Evolutionary conservation across 129 eudicot genomes (phyloP).

Genomic region (Centella asiatica): DNA sequence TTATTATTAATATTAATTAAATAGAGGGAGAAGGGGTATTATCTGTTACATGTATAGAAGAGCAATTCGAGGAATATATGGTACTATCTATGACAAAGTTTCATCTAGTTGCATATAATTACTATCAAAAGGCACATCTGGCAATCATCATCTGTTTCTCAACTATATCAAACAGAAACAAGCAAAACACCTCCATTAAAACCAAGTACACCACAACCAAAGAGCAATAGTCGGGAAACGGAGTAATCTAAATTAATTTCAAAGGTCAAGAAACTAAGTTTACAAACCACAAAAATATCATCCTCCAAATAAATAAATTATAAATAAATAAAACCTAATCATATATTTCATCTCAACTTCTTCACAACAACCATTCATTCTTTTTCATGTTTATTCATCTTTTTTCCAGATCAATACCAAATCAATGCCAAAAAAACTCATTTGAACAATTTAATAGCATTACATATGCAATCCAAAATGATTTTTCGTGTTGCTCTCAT

Average conservation of each 20-base stretch:
- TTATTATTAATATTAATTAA: too few relatives aligned
- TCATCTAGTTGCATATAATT: too few relatives aligned
- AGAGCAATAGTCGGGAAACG: neutral
- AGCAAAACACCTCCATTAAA: neutral
- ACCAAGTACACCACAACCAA: neutral
- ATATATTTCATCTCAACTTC: neutral
- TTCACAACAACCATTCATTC: neutral
- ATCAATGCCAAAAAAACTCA: neutral
- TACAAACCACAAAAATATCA: neutral
- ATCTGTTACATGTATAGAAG: too few relatives aligned
- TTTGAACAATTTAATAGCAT: neutral
- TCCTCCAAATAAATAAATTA: slow-evolving; percentile 1
- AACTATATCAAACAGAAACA: neutral
- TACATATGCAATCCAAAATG: neutral
- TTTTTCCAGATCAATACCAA: neutral
- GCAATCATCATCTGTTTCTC: neutral
- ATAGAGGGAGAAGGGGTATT: too few relatives aligned
- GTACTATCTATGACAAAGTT: too few relatives aligned
- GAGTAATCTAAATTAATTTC: neutral
- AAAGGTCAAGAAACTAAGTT: neutral
- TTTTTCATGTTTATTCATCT: too few relatives aligned
- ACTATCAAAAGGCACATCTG: neutral
- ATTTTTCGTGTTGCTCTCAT: neutral
- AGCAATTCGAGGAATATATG: too few relatives aligned
- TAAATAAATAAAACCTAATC: too few relatives aligned